These are phyloP conservation scores for Gloeostereum incarnatum DNA, from an alignment of 768 basidiomycete species.

Conservation along the genomic window DNA sequence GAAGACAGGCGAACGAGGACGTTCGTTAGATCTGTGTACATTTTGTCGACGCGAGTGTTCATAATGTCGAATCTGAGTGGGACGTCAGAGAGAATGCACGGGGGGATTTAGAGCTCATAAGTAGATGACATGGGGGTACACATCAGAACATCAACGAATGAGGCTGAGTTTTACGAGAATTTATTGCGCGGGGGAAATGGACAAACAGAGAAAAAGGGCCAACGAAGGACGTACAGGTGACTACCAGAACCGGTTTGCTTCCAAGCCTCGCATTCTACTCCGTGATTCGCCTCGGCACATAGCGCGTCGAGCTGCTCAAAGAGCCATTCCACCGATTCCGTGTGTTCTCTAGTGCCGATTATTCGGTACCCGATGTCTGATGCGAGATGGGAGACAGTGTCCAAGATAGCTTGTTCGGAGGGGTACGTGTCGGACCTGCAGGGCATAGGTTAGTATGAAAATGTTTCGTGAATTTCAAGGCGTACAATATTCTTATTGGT, in stretches of 20 bases:
- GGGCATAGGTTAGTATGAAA: too few species aligned
- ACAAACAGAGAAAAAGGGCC: too few species aligned
- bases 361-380: slow-evolving; percentile 88
- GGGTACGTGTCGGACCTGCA: too few species aligned
- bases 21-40: slow-evolving; percentile 82
- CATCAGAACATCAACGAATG: too few species aligned
- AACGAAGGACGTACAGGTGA: slow-evolving; percentile 53
- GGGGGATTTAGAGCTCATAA: not conserved
- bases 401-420: slow-evolving; percentile 63
- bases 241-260: slow-evolving; percentile 81
- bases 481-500: too few species aligned
- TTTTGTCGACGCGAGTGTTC: slow-evolving; percentile 74
- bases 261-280: slow-evolving; percentile 87
- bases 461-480: too few species aligned
- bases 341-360: slow-evolving; percentile 86
- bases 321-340: slow-evolving; percentile 79
- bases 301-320: slow-evolving; percentile 52
- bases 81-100: not conserved
- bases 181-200: too few species aligned
- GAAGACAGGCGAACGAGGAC: slow-evolving; percentile 82
- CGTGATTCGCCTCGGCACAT: slow-evolving; percentile 25
- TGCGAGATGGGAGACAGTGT: slow-evolving; percentile 56
- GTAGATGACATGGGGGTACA: too few species aligned
- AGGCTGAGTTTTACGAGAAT: too few species aligned
- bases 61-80: slow-evolving; percentile 82